These are phyloP conservation scores for Alternaria angustiovoidea DNA, from an alignment of 2,329 filamentous ascomycete species.

Conservation along the genomic window DNA sequence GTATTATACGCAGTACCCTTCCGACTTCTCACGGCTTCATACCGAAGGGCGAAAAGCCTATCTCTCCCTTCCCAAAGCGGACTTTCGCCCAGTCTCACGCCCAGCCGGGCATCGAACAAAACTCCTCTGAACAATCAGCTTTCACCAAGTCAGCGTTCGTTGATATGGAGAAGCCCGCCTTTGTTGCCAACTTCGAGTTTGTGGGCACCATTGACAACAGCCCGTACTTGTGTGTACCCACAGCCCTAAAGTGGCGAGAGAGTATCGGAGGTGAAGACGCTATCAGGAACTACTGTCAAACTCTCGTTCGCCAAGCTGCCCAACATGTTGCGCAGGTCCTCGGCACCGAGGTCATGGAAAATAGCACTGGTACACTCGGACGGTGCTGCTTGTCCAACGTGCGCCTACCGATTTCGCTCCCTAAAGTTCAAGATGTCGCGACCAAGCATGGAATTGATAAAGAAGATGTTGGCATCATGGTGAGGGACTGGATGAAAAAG, in stretches of 20 bases:
- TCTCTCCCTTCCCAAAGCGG: conserved; percentile 51
- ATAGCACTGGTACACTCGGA: conserved; percentile 66
- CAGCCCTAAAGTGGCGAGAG: conserved; percentile 74
- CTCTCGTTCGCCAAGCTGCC: conserved; percentile 71
- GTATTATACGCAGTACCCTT: conserved; percentile 74
- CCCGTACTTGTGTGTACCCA: conserved; percentile 75
- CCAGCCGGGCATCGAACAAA: conserved; percentile 2
- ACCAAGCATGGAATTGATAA: conserved; percentile 26
- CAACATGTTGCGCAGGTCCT: conserved; percentile 67
- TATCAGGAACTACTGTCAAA: conserved; percentile 70
- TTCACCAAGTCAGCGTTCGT: conserved; percentile 15
- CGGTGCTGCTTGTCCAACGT: conserved; percentile 78
- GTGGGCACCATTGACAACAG: conserved; percentile 77
- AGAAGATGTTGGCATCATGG: conserved; percentile 29
- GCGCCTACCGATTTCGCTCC: conserved; percentile 68
- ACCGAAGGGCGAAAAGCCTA: conserved; percentile 48
- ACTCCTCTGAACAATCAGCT: conserved; percentile 5
- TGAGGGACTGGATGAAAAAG: conserved; percentile 54
- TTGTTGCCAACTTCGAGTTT: conserved; percentile 77
- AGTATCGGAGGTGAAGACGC: conserved; percentile 76
- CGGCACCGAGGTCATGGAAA: conserved; percentile 76
- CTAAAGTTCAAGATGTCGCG: conserved; percentile 35
- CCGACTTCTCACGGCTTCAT: conserved; percentile 83
- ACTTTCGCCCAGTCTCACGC: conserved; percentile 9
- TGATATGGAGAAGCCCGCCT: conserved; percentile 62